Percentiles rank a stretch among this genome's conserved stretches.
These are phyloP conservation scores for Barnettozyma wickerhamii DNA, from an alignment of 805 yeast genomes.

Conservation along the genomic window DNA sequence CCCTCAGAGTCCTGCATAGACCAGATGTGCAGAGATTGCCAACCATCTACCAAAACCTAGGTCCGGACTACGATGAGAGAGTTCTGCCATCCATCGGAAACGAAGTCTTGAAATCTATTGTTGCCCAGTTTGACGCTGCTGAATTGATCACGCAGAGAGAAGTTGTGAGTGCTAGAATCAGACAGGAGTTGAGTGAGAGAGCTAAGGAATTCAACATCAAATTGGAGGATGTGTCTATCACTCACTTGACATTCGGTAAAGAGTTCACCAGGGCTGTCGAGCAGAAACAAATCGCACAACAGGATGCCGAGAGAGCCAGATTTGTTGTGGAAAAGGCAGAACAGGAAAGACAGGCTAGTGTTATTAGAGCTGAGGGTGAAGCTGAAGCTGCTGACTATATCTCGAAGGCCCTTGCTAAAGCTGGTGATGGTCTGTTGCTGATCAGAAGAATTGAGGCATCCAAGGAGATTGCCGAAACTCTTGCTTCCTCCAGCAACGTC, in stretches of 20 bases:
- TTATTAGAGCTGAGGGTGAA: conserved; percentile 98
- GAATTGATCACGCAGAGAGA: conserved; percentile 97
- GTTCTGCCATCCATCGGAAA: conserved; percentile 91
- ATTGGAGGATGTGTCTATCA: conserved; percentile 94
- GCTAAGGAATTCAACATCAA: conserved; percentile 86
- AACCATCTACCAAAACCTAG: conserved; percentile 82
- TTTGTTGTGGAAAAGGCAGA: conserved; percentile 93
- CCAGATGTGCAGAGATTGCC: conserved; percentile 87
- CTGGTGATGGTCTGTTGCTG: conserved; percentile 92
- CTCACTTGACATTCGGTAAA: conserved; percentile 94
- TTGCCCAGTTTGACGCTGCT: conserved; percentile 94
- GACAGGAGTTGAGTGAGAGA: conserved; percentile 77
- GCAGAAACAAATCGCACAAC: conserved; percentile 98
- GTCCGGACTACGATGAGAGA: conserved; percentile 92
- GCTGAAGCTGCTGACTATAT: conserved; percentile 97
- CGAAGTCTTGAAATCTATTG: conserved; percentile 84
- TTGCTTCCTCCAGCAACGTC: conserved; percentile 78
- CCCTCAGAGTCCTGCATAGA: conserved; percentile 88
- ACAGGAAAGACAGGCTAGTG: conserved; percentile 92
- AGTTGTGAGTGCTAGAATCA: conserved; percentile 82
- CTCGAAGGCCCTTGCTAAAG: conserved; percentile 85
- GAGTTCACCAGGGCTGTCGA: conserved; percentile 99
- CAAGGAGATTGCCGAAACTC: conserved; percentile 87
- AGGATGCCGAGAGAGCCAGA: conserved; percentile 96
- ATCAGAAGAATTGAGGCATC: conserved; percentile 96